Conservation (phyloP, 106 monocot species). For the Chionographis japonica region DNA sequence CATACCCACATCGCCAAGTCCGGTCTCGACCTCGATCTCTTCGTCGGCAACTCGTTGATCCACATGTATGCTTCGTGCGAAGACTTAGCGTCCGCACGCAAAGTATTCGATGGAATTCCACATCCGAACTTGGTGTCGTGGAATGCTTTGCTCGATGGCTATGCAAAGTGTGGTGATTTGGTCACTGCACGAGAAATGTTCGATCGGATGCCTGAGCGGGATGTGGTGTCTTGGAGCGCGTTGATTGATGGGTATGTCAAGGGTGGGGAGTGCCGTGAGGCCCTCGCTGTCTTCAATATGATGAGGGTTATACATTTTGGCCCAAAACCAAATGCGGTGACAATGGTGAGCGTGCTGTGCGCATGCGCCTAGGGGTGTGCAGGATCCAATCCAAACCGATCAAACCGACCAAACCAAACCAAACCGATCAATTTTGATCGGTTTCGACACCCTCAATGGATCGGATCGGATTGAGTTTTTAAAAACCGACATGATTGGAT, state of each 20-base stretch:
- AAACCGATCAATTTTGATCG: too few species aligned
- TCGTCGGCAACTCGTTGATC: slow-evolving; percentile 52
- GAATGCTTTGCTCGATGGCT: slow-evolving; percentile 56
- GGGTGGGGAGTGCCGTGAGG: slow-evolving; percentile 30
- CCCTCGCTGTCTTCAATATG: slow-evolving; percentile 32
- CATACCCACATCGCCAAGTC: slow-evolving; percentile 27
- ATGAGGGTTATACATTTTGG: slow-evolving; percentile 21
- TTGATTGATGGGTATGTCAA: slow-evolving; percentile 69
- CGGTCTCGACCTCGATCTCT: slow-evolving; percentile 36
- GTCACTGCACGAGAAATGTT: slow-evolving; percentile 30
- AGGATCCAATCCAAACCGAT: too few species aligned
- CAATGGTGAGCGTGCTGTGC: slow-evolving; percentile 62
- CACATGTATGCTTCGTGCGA: slow-evolving; percentile 57
- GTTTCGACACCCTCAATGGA: too few species aligned
- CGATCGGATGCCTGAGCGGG: slow-evolving; percentile 44
- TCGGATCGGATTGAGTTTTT: too few species aligned
- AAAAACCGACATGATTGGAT: too few species aligned
- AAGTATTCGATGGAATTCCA: slow-evolving; percentile 44
- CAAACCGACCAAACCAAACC: too few species aligned
- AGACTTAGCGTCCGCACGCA: slow-evolving; percentile 21
- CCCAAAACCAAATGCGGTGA: slow-evolving; percentile 39
- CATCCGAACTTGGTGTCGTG: slow-evolving; percentile 48
- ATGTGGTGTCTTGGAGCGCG: slow-evolving; percentile 72
- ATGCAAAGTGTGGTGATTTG: slow-evolving; percentile 58
- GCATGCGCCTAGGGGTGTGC: too few species aligned